These are phyloP conservation scores for Suillus cothurnatus DNA, from an alignment of 768 basidiomycete species.

Conservation along the genomic window DNA sequence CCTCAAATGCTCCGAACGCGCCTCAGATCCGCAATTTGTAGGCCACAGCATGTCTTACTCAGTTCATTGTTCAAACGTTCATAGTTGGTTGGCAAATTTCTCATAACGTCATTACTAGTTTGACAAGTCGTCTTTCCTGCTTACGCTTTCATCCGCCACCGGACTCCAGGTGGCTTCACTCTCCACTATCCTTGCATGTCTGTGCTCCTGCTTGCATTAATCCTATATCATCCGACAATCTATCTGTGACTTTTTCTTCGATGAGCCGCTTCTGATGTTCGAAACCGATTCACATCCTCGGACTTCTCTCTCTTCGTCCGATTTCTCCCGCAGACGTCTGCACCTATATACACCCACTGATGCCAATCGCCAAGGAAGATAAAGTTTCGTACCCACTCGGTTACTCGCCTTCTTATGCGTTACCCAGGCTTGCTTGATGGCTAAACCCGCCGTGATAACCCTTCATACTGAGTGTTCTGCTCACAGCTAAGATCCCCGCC, in stretches of 20 bases:
- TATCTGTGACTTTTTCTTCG: neutral
- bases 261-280: neutral
- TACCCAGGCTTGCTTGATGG: neutral
- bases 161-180: neutral
- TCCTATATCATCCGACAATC: neutral
- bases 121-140: too few species aligned
- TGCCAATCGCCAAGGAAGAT: neutral
- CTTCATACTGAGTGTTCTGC: neutral
- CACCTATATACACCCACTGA: too few species aligned
- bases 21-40: neutral
- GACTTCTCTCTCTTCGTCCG: neutral
- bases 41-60: neutral
- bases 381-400: neutral
- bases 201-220: neutral
- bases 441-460: neutral
- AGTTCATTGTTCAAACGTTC: neutral
- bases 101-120: neutral
- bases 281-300: neutral
- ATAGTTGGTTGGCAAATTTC: neutral
- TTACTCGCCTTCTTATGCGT: neutral
- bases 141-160: neutral
- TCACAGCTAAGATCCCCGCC: neutral
- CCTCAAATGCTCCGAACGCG: neutral
- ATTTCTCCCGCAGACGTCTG: neutral
- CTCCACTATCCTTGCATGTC: neutral